A percentile compares a stretch with the other conserved stretches of the same genome.
These are phyloP conservation scores for Marasmius tenuissimus DNA, from an alignment of 1,284 basidiomycete genomes.

Conservation along the genomic window DNA sequence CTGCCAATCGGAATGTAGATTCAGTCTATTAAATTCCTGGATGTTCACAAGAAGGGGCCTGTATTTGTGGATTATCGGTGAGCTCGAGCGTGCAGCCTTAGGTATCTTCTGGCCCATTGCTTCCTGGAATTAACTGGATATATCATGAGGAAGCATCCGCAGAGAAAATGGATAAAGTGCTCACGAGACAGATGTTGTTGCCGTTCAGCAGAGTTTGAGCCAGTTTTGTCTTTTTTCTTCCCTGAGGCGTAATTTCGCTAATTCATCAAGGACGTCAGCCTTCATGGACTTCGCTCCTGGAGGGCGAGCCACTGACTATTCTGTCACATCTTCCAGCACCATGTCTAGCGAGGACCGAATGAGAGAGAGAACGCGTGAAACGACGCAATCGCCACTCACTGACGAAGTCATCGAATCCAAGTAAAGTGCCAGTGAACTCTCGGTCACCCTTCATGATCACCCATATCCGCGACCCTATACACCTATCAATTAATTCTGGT, in stretches of 20 bases:
- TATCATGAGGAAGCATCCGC: slow-evolving; percentile 10
- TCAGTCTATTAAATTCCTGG: too few relatives aligned
- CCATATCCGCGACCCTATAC: slow-evolving; percentile 94
- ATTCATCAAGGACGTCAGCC: slow-evolving; percentile 1
- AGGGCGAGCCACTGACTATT: slow-evolving; percentile 64
- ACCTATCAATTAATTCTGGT: slow-evolving; percentile 89
- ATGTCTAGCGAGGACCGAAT: slow-evolving; percentile 65
- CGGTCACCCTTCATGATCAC: slow-evolving; percentile 96
- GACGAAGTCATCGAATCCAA: slow-evolving; percentile 99
- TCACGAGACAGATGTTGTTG: slow-evolving; percentile 97
- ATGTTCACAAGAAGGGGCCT: not conserved
- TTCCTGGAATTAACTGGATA: slow-evolving; percentile 73
- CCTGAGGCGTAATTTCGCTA: slow-evolving; percentile 85
- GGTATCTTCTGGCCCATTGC: slow-evolving; percentile 63
- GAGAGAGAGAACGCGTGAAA: not conserved
- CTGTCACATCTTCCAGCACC: slow-evolving; percentile 96
- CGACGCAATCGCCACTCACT: slow-evolving; percentile 69
- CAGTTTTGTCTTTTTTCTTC: slow-evolving; percentile 80
- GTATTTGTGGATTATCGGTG: not conserved
- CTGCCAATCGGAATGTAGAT: too few relatives aligned
- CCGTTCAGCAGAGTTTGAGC: slow-evolving; percentile 94
- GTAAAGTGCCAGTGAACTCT: slow-evolving; percentile 93
- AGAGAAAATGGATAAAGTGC: slow-evolving; percentile 15
- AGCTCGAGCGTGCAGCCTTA: slow-evolving; percentile 5
- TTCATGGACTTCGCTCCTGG: slow-evolving; percentile 1